A percentile compares a stretch with the other conserved stretches of the same genome.
phyloP scores from a whole-genome alignment of 2,329 filamentous ascomycete genomes.

The Fusarium drepaniforme region DNA sequence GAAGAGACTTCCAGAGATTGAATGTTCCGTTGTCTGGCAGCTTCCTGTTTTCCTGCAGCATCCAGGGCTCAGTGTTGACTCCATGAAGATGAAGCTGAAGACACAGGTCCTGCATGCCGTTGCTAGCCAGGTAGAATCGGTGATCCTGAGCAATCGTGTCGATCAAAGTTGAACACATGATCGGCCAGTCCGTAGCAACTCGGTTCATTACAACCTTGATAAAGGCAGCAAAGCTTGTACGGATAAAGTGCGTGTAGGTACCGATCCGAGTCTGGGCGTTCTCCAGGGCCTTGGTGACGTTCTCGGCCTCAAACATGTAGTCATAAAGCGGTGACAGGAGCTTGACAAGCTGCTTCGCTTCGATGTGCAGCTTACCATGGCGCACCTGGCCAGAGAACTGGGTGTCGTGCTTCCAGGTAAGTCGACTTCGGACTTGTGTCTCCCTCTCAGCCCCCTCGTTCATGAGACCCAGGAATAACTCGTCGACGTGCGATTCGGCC shows the following conservation, averaged over 20 bases:
- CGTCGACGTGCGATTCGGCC: slow-evolving; percentile 54
- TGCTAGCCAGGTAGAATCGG: slow-evolving; percentile 45
- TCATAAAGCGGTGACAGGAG: slow-evolving; percentile 58
- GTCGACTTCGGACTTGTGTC: slow-evolving; percentile 44
- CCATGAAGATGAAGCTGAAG: slow-evolving; percentile 52
- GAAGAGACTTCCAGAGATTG: slow-evolving; percentile 53
- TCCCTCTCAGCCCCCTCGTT: slow-evolving; percentile 19
- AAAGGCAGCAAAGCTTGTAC: slow-evolving; percentile 54
- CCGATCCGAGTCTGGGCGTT: slow-evolving; percentile 10
- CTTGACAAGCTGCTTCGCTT: slow-evolving; percentile 52
- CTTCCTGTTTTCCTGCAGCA: slow-evolving; percentile 38
- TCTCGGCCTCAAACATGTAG: slow-evolving; percentile 59
- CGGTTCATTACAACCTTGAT: slow-evolving; percentile 52
- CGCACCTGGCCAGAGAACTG: slow-evolving; percentile 43
- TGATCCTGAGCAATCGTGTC: slow-evolving; percentile 47
- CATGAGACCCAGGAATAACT: slow-evolving; percentile 48
- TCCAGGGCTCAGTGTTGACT: slow-evolving; percentile 48
- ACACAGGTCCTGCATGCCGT: slow-evolving; percentile 51
- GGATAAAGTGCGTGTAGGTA: slow-evolving; percentile 50
- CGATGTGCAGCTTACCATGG: slow-evolving; percentile 48
- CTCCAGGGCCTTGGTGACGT: slow-evolving; percentile 35
- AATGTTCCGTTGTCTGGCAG: slow-evolving; percentile 44
- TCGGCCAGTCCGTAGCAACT: slow-evolving; percentile 51
- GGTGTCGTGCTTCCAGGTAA: slow-evolving; percentile 53
- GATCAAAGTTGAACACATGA: slow-evolving; percentile 46